phyloP scores from a whole-genome alignment of 805 yeast species.

The Tetrapisispora phaffii region DNA sequence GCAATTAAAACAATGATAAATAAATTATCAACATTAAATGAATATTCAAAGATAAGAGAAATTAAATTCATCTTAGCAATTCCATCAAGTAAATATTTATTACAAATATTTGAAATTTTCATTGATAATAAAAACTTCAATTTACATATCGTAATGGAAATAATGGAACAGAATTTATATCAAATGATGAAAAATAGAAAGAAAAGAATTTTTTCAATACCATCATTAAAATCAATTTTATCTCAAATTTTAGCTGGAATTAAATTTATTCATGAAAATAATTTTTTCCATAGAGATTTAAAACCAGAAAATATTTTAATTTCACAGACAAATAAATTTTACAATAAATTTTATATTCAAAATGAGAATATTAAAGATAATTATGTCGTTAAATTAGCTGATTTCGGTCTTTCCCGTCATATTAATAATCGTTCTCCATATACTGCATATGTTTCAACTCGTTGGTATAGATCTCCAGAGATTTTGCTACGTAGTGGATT shows the following conservation, averaged over 20 bases:
- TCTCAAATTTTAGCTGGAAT: constrained; percentile 69
- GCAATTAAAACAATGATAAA: constrained; percentile 78
- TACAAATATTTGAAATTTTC: constrained; percentile 71
- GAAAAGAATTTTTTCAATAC: constrained; percentile 42
- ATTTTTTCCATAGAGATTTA: constrained; percentile 70
- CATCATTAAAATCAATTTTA: constrained; percentile 54
- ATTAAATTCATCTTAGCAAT: constrained; percentile 55
- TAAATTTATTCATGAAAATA: constrained; percentile 64
- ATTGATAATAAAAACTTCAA: constrained; percentile 51
- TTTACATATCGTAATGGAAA: constrained; percentile 80
- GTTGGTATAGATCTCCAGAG: constrained; percentile 85
- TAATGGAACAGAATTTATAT: constrained; percentile 71
- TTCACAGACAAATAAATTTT: constrained; percentile 46
- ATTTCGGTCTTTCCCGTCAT: constrained; percentile 68
- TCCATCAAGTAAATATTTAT: constrained; percentile 60
- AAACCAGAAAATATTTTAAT: constrained; percentile 89
- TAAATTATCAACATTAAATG: constrained; percentile 41
- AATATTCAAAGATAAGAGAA: constrained; percentile 54
- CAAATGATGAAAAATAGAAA: constrained; percentile 63
- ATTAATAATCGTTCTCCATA: constrained; percentile 43
- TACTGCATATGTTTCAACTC: constrained; percentile 70
- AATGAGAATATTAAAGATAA: constrained; percentile 24
- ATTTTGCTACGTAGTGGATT: constrained; percentile 52
- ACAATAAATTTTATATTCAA: constrained; percentile 29
- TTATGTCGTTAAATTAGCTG: constrained; percentile 66